These are phyloP conservation scores for Diplodia corticola DNA, from an alignment of 2,329 filamentous ascomycete genomes.

Conservation along the genomic window DNA sequence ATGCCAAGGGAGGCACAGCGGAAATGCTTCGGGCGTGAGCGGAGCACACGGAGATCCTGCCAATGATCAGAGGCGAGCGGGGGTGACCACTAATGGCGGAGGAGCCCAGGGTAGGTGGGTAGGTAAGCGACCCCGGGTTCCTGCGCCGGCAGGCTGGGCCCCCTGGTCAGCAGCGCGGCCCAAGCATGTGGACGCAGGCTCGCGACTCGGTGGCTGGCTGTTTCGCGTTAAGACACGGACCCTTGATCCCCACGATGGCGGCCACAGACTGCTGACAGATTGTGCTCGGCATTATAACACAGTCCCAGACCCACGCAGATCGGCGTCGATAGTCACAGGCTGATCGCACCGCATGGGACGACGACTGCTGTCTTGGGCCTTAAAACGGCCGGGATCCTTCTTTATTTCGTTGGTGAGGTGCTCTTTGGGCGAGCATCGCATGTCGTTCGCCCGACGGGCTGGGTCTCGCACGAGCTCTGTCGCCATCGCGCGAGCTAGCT, in stretches of 20 bases:
- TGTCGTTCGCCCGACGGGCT: background rate
- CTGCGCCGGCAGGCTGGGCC: background rate
- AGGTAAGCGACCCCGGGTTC: conserved; percentile 19
- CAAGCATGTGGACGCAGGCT: background rate
- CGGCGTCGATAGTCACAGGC: conserved; percentile 14
- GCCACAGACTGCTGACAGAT: conserved; percentile 14
- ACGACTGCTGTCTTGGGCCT: conserved; percentile 1
- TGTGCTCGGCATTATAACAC: conserved; percentile 5
- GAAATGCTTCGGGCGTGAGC: conserved; percentile 6
- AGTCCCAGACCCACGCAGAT: conserved; percentile 12
- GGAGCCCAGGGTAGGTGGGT: too few species aligned
- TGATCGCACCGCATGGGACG: background rate
- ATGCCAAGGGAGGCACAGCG: conserved; percentile 3
- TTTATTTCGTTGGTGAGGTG: background rate
- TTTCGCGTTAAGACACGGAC: conserved; percentile 18
- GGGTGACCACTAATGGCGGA: background rate
- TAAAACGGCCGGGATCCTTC: background rate
- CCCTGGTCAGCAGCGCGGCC: background rate
- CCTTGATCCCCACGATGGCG: conserved; percentile 2
- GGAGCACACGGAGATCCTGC: background rate
- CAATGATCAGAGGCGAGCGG: background rate
- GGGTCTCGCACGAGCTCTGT: background rate
- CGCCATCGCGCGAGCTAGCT: background rate
- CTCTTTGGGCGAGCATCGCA: background rate
- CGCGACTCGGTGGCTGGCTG: conserved; percentile 1